These are phyloP conservation scores for Toxoplasma gondii DNA, from an alignment of 169 alveolate species.

Conservation along the genomic window DNA sequence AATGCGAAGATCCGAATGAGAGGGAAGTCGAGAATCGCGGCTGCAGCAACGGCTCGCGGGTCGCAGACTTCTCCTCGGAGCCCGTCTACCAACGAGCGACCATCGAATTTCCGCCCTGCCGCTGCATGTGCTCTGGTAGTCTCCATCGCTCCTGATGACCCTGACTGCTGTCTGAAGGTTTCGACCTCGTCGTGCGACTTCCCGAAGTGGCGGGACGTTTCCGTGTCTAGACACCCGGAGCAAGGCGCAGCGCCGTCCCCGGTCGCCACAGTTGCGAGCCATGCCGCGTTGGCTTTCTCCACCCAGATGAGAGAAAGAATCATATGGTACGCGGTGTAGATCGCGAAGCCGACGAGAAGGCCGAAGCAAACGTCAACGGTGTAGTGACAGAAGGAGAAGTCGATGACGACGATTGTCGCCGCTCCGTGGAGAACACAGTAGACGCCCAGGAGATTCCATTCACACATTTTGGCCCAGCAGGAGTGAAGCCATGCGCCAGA, in stretches of 20 bases:
- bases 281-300: background rate
- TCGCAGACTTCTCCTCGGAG: background rate
- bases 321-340: conserved; percentile 20
- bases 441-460: conserved; percentile 10
- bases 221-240: no score
- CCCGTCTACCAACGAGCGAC: background rate
- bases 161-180: background rate
- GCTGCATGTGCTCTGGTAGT: background rate
- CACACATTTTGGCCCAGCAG: background rate
- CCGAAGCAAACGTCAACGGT: conserved; percentile 32
- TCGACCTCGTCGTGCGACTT: no score
- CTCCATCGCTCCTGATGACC: no score
- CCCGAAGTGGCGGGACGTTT: no score
- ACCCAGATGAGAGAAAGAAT: conserved; percentile 24
- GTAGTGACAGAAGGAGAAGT: conserved; percentile 3
- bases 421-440: conserved; percentile 5
- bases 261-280: no score
- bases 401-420: background rate
- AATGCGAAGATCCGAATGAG: background rate
- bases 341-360: background rate
- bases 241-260: no score
- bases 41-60: background rate
- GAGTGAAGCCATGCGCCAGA: background rate
- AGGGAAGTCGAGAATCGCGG: background rate
- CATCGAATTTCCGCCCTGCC: background rate